Evolutionary conservation across 257 asterid genomes (phyloP), one percentile per base, ranked within the genome.

Genomic region (Asclepias syriaca): DNA sequence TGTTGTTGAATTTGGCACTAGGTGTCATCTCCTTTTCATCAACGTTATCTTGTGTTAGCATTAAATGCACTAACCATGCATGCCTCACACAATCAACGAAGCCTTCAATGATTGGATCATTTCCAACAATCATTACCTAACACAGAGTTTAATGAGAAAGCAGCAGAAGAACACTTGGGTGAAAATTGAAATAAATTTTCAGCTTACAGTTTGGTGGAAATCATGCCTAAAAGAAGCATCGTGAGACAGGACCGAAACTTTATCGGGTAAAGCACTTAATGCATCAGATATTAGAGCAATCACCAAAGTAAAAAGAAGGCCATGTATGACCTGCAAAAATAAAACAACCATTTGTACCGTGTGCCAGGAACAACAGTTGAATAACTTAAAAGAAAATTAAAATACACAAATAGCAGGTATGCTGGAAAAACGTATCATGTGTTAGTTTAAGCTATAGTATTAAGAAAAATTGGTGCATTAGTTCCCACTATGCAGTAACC

Each of bases 261-360:
- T 91, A 67, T 85, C 88, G 8, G 91, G 81, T 63, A 83, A 77
- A 34, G 89, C 75, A 70, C 96, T 83, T 91, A 95, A 83, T 73
- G 98, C 99, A 83, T 95, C 97, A 74, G 99, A 95, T 77, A 87
- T 71, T 77, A 95, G 81, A 80, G 96, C 86, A 57, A 95, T 86
- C 86, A 95, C 89, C 70, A 92, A 82, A 72, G 97, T 86, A 81
- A 91, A 95, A 32, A 95, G 92, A 87, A 92, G 93, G 84, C 98
- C 85, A 77, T 82, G 86, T 32, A 83, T 75, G 76, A 95, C 89
- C 99, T 95, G 99, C 90, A 87, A 46, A 27, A 27, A 67, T 12
- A n/a, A 72, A 68, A 72, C 43, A 74, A 68, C 68, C 51, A 77
- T 37, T 8, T 72, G 67, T 49, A 71, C 37, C 40, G 45, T 59